Evolutionary conservation across 192 early-diverging fungal species (phyloP).

Genomic region (Entomortierella beljakovae): DNA sequence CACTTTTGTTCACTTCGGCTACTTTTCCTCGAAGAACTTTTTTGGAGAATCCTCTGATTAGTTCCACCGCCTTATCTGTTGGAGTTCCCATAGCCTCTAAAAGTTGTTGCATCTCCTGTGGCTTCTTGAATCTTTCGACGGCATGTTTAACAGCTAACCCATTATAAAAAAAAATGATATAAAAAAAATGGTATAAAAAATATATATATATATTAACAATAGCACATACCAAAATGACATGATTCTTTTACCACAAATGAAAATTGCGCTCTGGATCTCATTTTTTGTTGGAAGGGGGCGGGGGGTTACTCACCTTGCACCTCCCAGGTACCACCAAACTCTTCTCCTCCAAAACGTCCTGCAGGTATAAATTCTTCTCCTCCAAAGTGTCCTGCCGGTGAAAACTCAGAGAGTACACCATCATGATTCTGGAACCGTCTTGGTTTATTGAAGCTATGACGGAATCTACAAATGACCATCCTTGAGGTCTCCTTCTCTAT

Average conservation of each 20-base stretch:
- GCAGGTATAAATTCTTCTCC: slow-evolving; percentile 6
- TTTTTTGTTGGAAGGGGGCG: too few species aligned
- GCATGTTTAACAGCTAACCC: slow-evolving; percentile 30
- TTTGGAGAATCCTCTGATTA: slow-evolving; percentile 11
- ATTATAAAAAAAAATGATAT: too few species aligned
- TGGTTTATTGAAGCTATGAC: neutral
- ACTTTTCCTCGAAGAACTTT: slow-evolving; percentile 22
- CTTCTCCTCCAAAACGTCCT: slow-evolving; percentile 32
- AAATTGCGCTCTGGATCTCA: too few species aligned
- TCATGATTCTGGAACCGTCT: neutral
- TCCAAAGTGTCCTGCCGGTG: slow-evolving; percentile 13
- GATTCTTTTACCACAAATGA: too few species aligned
- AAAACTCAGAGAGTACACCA: neutral
- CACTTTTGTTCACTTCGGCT: slow-evolving; percentile 23
- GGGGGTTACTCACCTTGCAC: too few species aligned
- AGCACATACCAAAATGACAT: too few species aligned
- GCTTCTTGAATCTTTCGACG: slow-evolving; percentile 26
- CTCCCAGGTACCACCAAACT: slow-evolving; percentile 29
- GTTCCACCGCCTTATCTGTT: slow-evolving; percentile 10
- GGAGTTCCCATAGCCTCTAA: slow-evolving; percentile 37
- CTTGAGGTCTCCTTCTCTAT: neutral
- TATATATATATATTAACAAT: too few species aligned
- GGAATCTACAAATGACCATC: neutral
- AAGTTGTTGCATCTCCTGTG: slow-evolving; percentile 20
- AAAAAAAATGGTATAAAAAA: neutral